Conservation (phyloP, 257 asterid genomes). For the Euphrasia confusa region DNA sequence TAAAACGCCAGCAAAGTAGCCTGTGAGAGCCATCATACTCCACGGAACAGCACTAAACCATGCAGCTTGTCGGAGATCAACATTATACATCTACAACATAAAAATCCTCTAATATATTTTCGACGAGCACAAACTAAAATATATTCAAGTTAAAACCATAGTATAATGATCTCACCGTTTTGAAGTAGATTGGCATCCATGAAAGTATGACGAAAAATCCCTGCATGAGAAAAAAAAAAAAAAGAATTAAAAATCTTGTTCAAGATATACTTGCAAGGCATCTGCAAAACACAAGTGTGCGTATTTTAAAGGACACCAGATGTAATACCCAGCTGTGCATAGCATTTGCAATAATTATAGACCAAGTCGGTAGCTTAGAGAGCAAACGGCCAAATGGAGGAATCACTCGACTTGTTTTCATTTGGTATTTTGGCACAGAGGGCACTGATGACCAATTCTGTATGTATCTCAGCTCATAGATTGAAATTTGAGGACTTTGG, state of each 20-base stretch:
- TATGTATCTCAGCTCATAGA: slow-evolving; percentile 66
- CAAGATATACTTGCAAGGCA: slow-evolving; percentile 19
- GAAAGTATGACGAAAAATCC: slow-evolving; percentile 93
- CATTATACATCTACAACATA: slow-evolving; percentile 66
- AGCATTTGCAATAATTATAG: slow-evolving; percentile 84
- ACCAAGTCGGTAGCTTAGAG: slow-evolving; percentile 95
- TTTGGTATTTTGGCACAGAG: slow-evolving; percentile 35
- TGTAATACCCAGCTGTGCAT: slow-evolving; percentile 97
- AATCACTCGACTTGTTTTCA: slow-evolving; percentile 40
- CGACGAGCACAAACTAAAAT: slow-evolving; percentile 11
- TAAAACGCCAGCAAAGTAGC: slow-evolving; percentile 80
- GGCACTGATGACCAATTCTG: slow-evolving; percentile 43
- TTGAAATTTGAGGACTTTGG: slow-evolving; percentile 65
- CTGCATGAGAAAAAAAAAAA: slow-evolving; percentile 42
- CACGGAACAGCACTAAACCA: slow-evolving; percentile 99
- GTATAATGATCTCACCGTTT: slow-evolving; percentile 44
- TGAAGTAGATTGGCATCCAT: slow-evolving; percentile 99
- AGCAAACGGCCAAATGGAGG: slow-evolving; percentile 88
- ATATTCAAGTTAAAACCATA: slow-evolving; percentile 3
- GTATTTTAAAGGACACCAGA: slow-evolving; percentile 23
- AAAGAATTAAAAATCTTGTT: not conserved
- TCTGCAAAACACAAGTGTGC: not conserved
- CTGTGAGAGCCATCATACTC: slow-evolving; percentile 90
- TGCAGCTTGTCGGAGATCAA: slow-evolving; percentile 95
- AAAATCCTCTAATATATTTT: slow-evolving; percentile 18